Evolutionary conservation across 331 rosid genomes (phyloP).

Genomic region (Dryas integrifolia): DNA sequence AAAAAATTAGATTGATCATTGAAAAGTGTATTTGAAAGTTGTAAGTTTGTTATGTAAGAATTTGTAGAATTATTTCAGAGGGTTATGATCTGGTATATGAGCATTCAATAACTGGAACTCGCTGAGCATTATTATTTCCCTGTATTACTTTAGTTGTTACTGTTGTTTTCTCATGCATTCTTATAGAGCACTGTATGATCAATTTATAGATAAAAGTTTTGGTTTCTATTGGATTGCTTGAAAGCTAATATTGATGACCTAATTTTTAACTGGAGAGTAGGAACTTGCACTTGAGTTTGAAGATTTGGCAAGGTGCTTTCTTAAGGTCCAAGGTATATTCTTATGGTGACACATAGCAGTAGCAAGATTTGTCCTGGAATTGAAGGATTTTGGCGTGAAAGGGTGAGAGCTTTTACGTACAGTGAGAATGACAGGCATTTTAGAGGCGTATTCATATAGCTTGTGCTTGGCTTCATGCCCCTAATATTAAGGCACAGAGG

Average conservation of each 20-base stretch:
- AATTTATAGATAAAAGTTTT: not conserved
- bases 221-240: not conserved
- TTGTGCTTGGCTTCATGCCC: not conserved
- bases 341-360: not conserved
- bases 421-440: not conserved
- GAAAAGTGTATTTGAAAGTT: not conserved
- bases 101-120: not conserved
- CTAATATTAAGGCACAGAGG: not conserved
- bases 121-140: not conserved
- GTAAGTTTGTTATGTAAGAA: not conserved
- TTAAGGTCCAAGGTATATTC: not conserved
- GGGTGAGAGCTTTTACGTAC: not conserved
- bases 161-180: not conserved
- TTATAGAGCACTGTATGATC: not conserved
- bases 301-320: not conserved
- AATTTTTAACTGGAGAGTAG: not conserved
- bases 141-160: not conserved
- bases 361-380: not conserved
- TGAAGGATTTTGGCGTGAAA: not conserved
- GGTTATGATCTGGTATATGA: not conserved
- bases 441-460: not conserved
- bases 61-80: not conserved
- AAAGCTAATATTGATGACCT: not conserved
- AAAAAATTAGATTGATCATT: not conserved
- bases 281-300: not conserved